phyloP scores from a whole-genome alignment of 768 basidiomycete species.

The Tylopilus plumbeoviolaceoides region DNA sequence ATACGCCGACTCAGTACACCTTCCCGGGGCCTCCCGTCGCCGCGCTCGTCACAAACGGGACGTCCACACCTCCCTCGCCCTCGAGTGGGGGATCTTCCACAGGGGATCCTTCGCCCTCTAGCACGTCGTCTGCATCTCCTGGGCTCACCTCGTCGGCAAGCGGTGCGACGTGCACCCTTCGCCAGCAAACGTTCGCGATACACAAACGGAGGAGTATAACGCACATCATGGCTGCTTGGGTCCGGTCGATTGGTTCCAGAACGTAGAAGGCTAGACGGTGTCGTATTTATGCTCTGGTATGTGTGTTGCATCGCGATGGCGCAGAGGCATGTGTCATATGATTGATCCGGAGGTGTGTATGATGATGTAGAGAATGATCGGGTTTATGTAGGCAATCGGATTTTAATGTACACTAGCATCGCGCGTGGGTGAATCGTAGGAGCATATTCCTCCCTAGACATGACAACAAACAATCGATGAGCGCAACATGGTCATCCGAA shows the following conservation, averaged over 20 bases:
- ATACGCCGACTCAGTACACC: constrained; percentile 34
- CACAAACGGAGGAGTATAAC: constrained; percentile 15
- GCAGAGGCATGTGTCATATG: not conserved
- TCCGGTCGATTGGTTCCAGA: constrained; percentile 16
- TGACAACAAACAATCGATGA: no score
- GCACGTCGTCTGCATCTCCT: constrained; percentile 5
- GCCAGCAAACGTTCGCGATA: constrained; percentile 19
- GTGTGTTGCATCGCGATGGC: not conserved
- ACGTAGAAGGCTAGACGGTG: not conserved
- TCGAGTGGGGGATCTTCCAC: not conserved
- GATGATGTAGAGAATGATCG: not conserved
- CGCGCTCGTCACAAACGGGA: constrained; percentile 30
- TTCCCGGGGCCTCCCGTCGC: constrained; percentile 55
- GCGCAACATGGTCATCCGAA: no score
- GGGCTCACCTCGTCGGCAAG: not conserved
- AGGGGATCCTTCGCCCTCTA: not conserved
- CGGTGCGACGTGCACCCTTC: constrained; percentile 12
- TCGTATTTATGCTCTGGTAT: not conserved
- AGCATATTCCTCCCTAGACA: not conserved
- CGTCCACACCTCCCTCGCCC: constrained; percentile 11
- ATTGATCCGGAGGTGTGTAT: not conserved
- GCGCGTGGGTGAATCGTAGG: not conserved
- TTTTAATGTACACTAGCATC: not conserved
- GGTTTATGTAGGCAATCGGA: not conserved
- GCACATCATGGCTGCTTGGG: constrained; percentile 18